phyloP scores from a whole-genome alignment of 192 early-diverging fungal genomes.

The Kickxella alabastrina region DNA sequence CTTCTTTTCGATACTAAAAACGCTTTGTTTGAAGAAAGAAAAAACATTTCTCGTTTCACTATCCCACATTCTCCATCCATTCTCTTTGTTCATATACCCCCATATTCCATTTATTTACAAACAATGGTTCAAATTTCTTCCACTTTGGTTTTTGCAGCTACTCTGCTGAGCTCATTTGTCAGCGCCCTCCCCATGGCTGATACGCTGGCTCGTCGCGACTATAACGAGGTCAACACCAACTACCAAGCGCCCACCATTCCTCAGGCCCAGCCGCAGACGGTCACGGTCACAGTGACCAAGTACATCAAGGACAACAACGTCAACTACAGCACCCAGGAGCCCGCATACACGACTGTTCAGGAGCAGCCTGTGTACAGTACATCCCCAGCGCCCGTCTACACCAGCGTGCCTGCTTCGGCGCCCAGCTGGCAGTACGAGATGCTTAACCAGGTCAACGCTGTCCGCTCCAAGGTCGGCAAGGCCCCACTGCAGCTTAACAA shows the following conservation, averaged over 20 bases:
- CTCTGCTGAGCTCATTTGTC: background rate
- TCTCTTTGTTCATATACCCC: no score
- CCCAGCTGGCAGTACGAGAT: conserved; percentile 34
- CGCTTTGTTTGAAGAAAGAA: no score
- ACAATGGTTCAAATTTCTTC: conserved; percentile 2
- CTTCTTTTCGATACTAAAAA: no score
- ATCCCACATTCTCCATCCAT: no score
- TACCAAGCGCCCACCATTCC: no score
- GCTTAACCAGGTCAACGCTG: conserved; percentile 28
- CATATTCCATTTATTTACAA: no score
- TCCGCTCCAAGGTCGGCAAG: conserved; percentile 31
- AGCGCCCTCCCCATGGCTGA: conserved; percentile 8
- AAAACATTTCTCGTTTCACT: no score
- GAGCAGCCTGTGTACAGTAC: conserved; percentile 1
- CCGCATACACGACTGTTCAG: background rate
- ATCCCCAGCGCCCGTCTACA: background rate
- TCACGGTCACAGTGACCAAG: conserved; percentile 15
- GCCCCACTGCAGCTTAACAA: conserved; percentile 14
- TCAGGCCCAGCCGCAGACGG: conserved; percentile 4
- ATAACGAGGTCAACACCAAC: conserved; percentile 19
- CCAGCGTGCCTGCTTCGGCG: no score
- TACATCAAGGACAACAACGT: conserved; percentile 4
- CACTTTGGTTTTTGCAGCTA: background rate
- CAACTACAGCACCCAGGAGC: background rate
- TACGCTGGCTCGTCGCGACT: conserved; percentile 33